Evolutionary conservation across 805 yeast genomes (phyloP).

Genomic region (Scheffersomyces spartinae): DNA sequence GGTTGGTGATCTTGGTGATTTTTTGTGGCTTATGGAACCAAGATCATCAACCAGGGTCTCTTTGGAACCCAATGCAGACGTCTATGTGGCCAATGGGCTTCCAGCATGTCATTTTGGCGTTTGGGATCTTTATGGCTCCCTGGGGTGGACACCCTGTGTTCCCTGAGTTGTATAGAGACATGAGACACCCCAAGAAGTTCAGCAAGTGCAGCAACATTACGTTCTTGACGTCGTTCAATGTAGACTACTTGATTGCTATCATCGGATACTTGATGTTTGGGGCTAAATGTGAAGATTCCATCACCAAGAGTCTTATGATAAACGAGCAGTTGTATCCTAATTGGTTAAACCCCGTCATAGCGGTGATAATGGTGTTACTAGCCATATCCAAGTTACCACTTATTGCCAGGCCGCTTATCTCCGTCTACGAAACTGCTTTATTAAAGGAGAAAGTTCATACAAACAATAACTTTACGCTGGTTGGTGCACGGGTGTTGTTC

Average conservation of each 20-base stretch:
- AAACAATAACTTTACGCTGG: neutral
- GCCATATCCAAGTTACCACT: slow-evolving; percentile 32
- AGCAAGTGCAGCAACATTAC: slow-evolving; percentile 40
- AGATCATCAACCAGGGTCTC: slow-evolving; percentile 40
- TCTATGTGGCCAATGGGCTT: slow-evolving; percentile 19
- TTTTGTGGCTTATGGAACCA: slow-evolving; percentile 33
- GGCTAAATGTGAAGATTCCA: slow-evolving; percentile 48
- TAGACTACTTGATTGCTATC: slow-evolving; percentile 52
- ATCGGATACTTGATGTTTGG: slow-evolving; percentile 81
- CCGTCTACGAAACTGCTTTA: slow-evolving; percentile 22
- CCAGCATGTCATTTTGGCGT: slow-evolving; percentile 33
- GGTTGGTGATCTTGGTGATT: slow-evolving; percentile 34
- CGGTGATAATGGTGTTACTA: slow-evolving; percentile 24
- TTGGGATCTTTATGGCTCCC: slow-evolving; percentile 64
- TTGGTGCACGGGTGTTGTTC: slow-evolving; percentile 3
- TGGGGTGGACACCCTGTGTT: slow-evolving; percentile 82
- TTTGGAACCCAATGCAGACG: slow-evolving; percentile 34
- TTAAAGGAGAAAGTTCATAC: neutral
- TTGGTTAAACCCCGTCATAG: slow-evolving; percentile 28
- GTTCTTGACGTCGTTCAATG: slow-evolving; percentile 43
- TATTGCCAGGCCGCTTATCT: slow-evolving; percentile 25
- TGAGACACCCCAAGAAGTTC: slow-evolving; percentile 60
- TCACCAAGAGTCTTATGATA: slow-evolving; percentile 62
- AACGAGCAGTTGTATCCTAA: slow-evolving; percentile 62
- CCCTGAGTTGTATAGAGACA: slow-evolving; percentile 65